Conservation (phyloP, 257 asterid genomes). For the Orobanche coerulescens region DNA sequence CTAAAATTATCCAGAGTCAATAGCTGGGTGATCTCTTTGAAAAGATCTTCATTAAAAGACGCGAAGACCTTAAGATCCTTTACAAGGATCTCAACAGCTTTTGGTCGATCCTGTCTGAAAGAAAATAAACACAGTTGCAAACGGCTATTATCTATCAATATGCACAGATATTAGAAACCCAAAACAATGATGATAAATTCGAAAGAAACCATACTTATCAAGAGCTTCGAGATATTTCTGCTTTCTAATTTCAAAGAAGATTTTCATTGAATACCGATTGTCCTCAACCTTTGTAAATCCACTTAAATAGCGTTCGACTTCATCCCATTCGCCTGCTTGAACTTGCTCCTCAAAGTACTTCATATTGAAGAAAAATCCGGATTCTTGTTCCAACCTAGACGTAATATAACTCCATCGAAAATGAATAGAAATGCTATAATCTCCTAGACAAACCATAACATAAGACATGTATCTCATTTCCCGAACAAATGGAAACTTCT, state of each 20-base stretch:
- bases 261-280: conserved; percentile 90
- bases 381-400: conserved; percentile 88
- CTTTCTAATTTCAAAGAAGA: conserved; percentile 91
- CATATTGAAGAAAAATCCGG: conserved; percentile 93
- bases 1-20: conserved; percentile 76
- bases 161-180: conserved; percentile 4
- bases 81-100: conserved; percentile 89
- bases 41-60: conserved; percentile 88
- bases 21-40: conserved; percentile 84
- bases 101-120: conserved; percentile 76
- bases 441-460: background rate
- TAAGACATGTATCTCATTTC: background rate
- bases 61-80: conserved; percentile 93
- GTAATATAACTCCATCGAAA: conserved; percentile 20
- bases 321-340: conserved; percentile 99
- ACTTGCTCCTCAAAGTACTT: conserved; percentile 91
- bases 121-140: conserved; percentile 9
- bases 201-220: conserved; percentile 46
- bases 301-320: conserved; percentile 75
- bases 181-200: background rate
- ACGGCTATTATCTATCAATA: conserved; percentile 15
- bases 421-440: conserved; percentile 12
- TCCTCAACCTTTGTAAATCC: conserved; percentile 97
- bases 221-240: conserved; percentile 98
- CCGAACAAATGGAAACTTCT: too few species aligned